These are phyloP conservation scores for Hypoxylon rubiginosum DNA, from an alignment of 2,329 filamentous ascomycete genomes.

Conservation along the genomic window DNA sequence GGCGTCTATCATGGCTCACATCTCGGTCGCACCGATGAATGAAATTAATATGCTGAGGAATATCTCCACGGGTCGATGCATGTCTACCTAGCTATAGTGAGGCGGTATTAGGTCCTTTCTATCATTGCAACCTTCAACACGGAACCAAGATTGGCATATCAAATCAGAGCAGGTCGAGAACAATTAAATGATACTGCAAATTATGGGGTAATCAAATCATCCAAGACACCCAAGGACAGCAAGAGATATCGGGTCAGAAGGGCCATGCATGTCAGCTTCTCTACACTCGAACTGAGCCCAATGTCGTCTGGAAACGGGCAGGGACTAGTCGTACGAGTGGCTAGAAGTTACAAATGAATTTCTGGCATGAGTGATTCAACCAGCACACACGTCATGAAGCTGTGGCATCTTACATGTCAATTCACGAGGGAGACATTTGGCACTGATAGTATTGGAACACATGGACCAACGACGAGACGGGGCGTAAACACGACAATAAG, in stretches of 20 bases:
- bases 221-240: not conserved
- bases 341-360: not conserved
- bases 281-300: not conserved
- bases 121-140: not conserved
- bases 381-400: conserved; percentile 16
- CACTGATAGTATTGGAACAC: conserved; percentile 13
- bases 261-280: not conserved
- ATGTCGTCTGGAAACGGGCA: not conserved
- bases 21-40: conserved; percentile 1
- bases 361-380: conserved; percentile 1
- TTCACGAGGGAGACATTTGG: conserved; percentile 12
- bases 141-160: not conserved
- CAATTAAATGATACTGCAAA: not conserved
- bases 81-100: not conserved
- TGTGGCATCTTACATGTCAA: conserved; percentile 19
- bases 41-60: not conserved
- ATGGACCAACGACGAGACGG: conserved; percentile 27
- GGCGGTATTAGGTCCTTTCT: not conserved
- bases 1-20: not conserved
- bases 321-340: not conserved
- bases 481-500: conserved; percentile 16
- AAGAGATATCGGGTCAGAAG: not conserved
- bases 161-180: not conserved
- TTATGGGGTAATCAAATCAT: not conserved
- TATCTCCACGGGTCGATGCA: not conserved